phyloP scores from a whole-genome alignment of 768 basidiomycete species.

The Saitozyma podzolica region DNA sequence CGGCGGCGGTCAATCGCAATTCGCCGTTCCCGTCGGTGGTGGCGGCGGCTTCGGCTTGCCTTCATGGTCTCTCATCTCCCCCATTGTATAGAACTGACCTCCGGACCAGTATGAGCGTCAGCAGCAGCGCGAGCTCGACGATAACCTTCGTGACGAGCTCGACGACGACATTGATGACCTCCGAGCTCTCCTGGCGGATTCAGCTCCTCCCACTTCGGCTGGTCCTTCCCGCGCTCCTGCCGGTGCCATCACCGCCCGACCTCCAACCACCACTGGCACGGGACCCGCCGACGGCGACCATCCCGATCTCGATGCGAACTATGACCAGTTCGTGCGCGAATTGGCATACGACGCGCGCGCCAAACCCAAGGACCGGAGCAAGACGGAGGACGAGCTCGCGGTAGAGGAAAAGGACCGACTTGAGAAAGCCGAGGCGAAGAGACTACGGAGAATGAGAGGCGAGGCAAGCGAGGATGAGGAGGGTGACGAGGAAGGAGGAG shows the following conservation, averaged over 20 bases:
- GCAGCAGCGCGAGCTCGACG: conserved; percentile 79
- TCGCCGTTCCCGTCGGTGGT: background rate
- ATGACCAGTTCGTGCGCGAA: conserved; percentile 88
- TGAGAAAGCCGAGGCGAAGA: conserved; percentile 77
- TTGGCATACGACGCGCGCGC: conserved; percentile 91
- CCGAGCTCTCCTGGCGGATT: conserved; percentile 63
- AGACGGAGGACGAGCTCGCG: conserved; percentile 93
- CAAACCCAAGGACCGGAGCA: conserved; percentile 89
- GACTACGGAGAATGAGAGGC: conserved; percentile 82
- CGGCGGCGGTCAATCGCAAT: background rate
- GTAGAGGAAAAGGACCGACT: conserved; percentile 80
- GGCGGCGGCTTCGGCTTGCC: background rate
- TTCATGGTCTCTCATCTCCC: background rate
- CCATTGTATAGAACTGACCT: too few species aligned
- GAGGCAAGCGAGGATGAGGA: conserved; percentile 60
- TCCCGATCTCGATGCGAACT: conserved; percentile 59
- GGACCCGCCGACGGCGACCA: background rate
- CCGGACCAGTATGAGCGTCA: conserved; percentile 72
- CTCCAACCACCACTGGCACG: background rate
- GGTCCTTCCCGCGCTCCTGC: conserved; percentile 35
- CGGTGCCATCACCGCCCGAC: background rate
- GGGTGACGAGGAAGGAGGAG: conserved; percentile 60
- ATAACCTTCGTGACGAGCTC: conserved; percentile 79
- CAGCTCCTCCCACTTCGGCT: conserved; percentile 39
- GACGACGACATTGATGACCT: conserved; percentile 84